Conservation (phyloP, 805 yeast genomes). For the Candida takata region DNA sequence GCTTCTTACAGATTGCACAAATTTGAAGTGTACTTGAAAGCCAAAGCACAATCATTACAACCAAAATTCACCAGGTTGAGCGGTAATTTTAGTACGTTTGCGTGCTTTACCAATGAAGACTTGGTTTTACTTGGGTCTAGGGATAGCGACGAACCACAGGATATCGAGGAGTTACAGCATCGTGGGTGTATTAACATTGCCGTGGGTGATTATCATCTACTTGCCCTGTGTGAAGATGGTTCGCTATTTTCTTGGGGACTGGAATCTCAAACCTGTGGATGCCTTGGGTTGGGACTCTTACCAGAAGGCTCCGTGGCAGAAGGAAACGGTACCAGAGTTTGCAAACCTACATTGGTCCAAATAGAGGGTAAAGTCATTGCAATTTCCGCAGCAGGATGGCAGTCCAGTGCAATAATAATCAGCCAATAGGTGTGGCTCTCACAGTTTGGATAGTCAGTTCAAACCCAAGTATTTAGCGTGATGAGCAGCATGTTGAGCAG, state of each 20-base stretch:
- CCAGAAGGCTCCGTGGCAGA: slow-evolving; percentile 4
- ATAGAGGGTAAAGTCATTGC: slow-evolving; percentile 38
- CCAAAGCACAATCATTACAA: slow-evolving; percentile 11
- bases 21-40: slow-evolving; percentile 28
- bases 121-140: slow-evolving; percentile 14
- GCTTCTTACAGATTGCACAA: slow-evolving; percentile 21
- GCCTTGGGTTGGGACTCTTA: slow-evolving; percentile 58
- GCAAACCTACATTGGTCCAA: slow-evolving; percentile 36
- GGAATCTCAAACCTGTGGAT: slow-evolving; percentile 57
- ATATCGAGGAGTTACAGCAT: slow-evolving; percentile 38
- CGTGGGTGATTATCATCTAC: slow-evolving; percentile 64
- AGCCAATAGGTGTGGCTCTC: background rate
- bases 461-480: slow-evolving; percentile 63
- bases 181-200: slow-evolving; percentile 46
- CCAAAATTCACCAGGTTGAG: slow-evolving; percentile 42
- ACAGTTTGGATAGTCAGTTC: slow-evolving; percentile 14
- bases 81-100: slow-evolving; percentile 49
- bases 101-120: slow-evolving; percentile 47
- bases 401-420: slow-evolving; percentile 50
- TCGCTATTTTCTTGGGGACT: slow-evolving; percentile 59
- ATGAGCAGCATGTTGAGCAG: slow-evolving; percentile 75
- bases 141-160: slow-evolving; percentile 25
- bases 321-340: slow-evolving; percentile 25
- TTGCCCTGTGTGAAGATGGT: slow-evolving; percentile 58
- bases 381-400: slow-evolving; percentile 77